Conservation (phyloP, 192 early-diverging fungal species). For the Entomortierella parvispora region DNA sequence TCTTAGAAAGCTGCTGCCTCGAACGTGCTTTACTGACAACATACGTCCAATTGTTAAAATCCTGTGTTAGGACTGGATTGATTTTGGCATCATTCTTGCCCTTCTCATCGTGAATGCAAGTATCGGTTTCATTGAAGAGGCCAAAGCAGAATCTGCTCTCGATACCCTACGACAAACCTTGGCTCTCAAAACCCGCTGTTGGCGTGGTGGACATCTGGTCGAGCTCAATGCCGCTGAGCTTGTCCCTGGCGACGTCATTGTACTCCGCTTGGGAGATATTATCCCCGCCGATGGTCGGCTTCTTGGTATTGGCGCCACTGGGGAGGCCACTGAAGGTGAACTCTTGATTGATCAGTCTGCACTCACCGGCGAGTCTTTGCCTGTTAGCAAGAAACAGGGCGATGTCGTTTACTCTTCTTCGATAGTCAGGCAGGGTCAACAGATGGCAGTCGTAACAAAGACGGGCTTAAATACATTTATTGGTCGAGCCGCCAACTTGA, state of each 20-base stretch:
- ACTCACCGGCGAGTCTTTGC: too few relatives aligned
- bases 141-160: too few relatives aligned
- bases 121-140: too few relatives aligned
- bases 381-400: conserved; percentile 65
- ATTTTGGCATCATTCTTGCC: conserved; percentile 67
- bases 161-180: conserved; percentile 77
- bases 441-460: conserved; percentile 74
- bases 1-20: conserved; percentile 12
- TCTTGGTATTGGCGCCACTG: too few relatives aligned
- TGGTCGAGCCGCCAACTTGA: too few relatives aligned
- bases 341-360: too few relatives aligned
- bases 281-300: too few relatives aligned
- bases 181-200: conserved; percentile 68
- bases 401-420: conserved; percentile 74
- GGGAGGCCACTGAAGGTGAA: too few relatives aligned
- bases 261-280: conserved; percentile 75
- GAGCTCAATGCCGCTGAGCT: conserved; percentile 63
- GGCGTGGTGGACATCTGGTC: conserved; percentile 62
- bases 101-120: too few relatives aligned
- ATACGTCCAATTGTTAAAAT: too few relatives aligned
- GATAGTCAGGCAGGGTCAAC: conserved; percentile 79
- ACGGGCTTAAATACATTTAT: too few relatives aligned
- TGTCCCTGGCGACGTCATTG: conserved; percentile 79
- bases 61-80: conserved; percentile 69
- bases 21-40: too few relatives aligned